Evolutionary conservation across 306 rosid genomes (phyloP).

Genomic region (Rubus parviflorus): DNA sequence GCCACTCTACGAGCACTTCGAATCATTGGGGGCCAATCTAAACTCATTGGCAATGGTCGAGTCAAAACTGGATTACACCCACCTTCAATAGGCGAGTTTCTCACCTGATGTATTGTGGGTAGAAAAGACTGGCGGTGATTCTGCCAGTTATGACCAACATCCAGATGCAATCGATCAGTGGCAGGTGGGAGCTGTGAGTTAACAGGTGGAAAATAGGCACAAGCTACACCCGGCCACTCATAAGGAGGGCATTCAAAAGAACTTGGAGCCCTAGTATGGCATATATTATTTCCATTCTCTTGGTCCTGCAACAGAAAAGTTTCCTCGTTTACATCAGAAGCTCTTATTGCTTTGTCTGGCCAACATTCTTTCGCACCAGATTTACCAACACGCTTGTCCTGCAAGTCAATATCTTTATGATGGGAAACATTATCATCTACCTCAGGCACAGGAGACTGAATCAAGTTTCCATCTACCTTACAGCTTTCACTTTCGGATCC

Average conservation of each 20-base stretch:
- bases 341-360: conserved; percentile 48
- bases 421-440: conserved; percentile 35
- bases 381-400: conserved; percentile 30
- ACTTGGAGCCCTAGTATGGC: conserved; percentile 49
- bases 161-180: conserved; percentile 91
- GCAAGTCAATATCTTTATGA: conserved; percentile 31
- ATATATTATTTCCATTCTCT: conserved; percentile 41
- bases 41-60: conserved; percentile 75
- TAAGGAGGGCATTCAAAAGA: conserved; percentile 62
- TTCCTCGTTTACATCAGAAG: conserved; percentile 48
- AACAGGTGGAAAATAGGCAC: conserved; percentile 66
- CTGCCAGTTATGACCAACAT: conserved; percentile 94
- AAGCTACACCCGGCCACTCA: conserved; percentile 90
- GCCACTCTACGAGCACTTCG: conserved; percentile 66
- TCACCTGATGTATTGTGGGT: conserved; percentile 67
- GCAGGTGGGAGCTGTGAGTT: conserved; percentile 83
- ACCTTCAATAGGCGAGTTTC: conserved; percentile 61
- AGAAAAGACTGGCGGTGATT: conserved; percentile 75
- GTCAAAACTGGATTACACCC: conserved; percentile 63
- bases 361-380: conserved; percentile 37
- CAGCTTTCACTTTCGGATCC: conserved; percentile 38
- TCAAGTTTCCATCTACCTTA: conserved; percentile 30
- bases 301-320: conserved; percentile 41
- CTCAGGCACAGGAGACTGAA: conserved; percentile 37
- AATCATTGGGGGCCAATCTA: conserved; percentile 92